A percentile compares a stretch with the other conserved stretches of the same genome.
These are phyloP conservation scores for Phyllosticta citriasiana DNA, from an alignment of 2,329 filamentous ascomycete genomes.

Conservation along the genomic window DNA sequence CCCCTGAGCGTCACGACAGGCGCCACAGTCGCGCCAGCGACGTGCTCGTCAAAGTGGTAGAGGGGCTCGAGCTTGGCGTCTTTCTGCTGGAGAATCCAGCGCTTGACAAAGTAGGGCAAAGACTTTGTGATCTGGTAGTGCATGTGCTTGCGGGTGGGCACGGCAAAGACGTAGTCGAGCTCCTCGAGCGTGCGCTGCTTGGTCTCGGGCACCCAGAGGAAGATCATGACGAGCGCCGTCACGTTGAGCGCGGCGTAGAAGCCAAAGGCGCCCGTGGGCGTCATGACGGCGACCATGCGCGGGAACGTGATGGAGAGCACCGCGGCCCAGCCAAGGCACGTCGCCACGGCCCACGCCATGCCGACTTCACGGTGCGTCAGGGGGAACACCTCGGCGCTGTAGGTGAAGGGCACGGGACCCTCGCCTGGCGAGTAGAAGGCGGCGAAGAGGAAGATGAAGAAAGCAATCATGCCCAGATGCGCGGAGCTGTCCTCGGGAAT, in stretches of 20 bases:
- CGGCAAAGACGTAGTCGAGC: slow-evolving; percentile 42
- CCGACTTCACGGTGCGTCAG: slow-evolving; percentile 61
- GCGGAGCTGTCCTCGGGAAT: slow-evolving; percentile 33
- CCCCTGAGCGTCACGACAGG: background rate
- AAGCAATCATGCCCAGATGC: slow-evolving; percentile 40
- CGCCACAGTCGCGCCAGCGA: background rate
- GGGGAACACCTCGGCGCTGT: slow-evolving; percentile 60
- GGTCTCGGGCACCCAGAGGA: slow-evolving; percentile 45
- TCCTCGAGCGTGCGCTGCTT: slow-evolving; percentile 40
- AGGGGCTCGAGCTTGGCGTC: slow-evolving; percentile 23
- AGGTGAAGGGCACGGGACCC: slow-evolving; percentile 54
- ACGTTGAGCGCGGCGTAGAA: slow-evolving; percentile 54
- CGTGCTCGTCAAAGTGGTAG: slow-evolving; percentile 25
- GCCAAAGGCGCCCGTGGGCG: slow-evolving; percentile 46
- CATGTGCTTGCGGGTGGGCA: slow-evolving; percentile 32
- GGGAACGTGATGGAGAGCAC: slow-evolving; percentile 57
- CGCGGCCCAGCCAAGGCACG: slow-evolving; percentile 49
- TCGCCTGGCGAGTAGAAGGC: slow-evolving; percentile 34
- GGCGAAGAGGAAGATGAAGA: slow-evolving; percentile 49
- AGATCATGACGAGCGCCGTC: slow-evolving; percentile 52
- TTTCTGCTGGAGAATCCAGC: slow-evolving; percentile 31
- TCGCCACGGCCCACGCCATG: slow-evolving; percentile 60
- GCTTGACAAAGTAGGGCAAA: slow-evolving; percentile 38
- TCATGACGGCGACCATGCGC: slow-evolving; percentile 43
- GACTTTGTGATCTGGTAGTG: slow-evolving; percentile 29